Percentiles rank a stretch among this genome's conserved stretches.
phyloP scores from a whole-genome alignment of 2,329 filamentous ascomycete species.

The Scolecobasidium constrictum region DNA sequence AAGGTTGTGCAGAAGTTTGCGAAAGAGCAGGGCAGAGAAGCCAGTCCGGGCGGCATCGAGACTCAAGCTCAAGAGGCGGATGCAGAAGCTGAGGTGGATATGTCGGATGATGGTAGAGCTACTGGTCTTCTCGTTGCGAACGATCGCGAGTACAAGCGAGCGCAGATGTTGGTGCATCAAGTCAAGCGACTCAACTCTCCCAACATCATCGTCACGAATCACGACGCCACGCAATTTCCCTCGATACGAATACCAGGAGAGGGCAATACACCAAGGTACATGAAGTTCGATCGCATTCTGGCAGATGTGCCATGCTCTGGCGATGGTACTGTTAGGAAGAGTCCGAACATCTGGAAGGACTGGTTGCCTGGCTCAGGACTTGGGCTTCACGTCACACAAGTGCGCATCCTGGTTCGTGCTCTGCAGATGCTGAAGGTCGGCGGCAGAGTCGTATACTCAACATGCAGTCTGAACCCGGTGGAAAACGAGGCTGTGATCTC shows the following conservation, averaged over 20 bases:
- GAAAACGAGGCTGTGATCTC: constrained; percentile 92
- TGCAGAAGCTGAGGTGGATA: constrained; percentile 33
- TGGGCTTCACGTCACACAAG: constrained; percentile 77
- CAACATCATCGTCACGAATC: constrained; percentile 93
- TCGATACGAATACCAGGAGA: constrained; percentile 71
- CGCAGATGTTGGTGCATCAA: constrained; percentile 95
- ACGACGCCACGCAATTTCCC: constrained; percentile 92
- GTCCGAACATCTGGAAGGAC: constrained; percentile 86
- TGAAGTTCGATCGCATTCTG: constrained; percentile 94
- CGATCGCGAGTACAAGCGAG: constrained; percentile 91
- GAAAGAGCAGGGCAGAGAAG: constrained; percentile 47
- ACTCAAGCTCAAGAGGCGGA: constrained; percentile 16
- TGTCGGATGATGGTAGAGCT: constrained; percentile 68
- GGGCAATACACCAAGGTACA: constrained; percentile 51
- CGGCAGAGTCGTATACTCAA: constrained; percentile 92
- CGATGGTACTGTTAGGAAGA: constrained; percentile 89
- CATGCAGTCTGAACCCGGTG: constrained; percentile 96
- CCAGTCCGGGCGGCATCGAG: constrained; percentile 34
- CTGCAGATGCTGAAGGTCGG: constrained; percentile 94
- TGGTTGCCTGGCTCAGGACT: constrained; percentile 84
- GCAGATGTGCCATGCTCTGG: constrained; percentile 96
- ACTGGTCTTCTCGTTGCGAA: constrained; percentile 92
- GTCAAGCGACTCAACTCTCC: constrained; percentile 94
- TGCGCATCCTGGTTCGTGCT: constrained; percentile 80
- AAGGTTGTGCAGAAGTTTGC: constrained; percentile 57